A percentile compares a stretch with the other conserved stretches of the same genome.
These are phyloP conservation scores for Hirsutella rhossiliensis DNA, from an alignment of 2,329 filamentous ascomycete genomes.

Conservation along the genomic window DNA sequence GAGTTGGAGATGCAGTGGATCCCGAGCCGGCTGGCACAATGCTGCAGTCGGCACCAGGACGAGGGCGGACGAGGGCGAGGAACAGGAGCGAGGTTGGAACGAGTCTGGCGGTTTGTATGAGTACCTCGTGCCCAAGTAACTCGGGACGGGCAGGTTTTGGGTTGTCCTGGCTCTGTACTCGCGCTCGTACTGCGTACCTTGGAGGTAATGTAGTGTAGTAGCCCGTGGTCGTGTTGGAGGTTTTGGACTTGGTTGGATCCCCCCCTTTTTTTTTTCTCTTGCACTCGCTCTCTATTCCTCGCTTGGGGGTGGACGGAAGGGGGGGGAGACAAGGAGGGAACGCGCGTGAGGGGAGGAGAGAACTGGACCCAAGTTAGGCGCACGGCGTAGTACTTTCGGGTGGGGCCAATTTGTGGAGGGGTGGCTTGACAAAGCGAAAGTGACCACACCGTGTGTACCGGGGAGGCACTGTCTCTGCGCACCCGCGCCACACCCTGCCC, in stretches of 20 bases:
- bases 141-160: slow-evolving; percentile 9
- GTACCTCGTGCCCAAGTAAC: slow-evolving; percentile 31
- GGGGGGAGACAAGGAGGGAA: slow-evolving; percentile 8
- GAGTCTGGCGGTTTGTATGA: slow-evolving; percentile 2
- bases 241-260: slow-evolving; percentile 23
- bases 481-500: no score
- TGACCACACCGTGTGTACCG: neutral
- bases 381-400: neutral
- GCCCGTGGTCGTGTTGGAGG: slow-evolving; percentile 15
- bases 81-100: neutral
- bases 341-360: neutral
- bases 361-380: slow-evolving; percentile 1
- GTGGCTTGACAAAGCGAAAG: slow-evolving; percentile 2
- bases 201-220: slow-evolving; percentile 5
- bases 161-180: neutral
- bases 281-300: slow-evolving; percentile 10
- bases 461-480: neutral
- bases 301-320: slow-evolving; percentile 19
- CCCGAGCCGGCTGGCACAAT: slow-evolving; percentile 5
- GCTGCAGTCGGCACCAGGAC: slow-evolving; percentile 5
- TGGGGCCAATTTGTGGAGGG: slow-evolving; percentile 2
- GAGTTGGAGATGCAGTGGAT: slow-evolving; percentile 4
- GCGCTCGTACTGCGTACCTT: slow-evolving; percentile 9
- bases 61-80: slow-evolving; percentile 13
- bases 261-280: neutral